phyloP scores from a whole-genome alignment of 805 yeast genomes.

The Candida argentea region DNA sequence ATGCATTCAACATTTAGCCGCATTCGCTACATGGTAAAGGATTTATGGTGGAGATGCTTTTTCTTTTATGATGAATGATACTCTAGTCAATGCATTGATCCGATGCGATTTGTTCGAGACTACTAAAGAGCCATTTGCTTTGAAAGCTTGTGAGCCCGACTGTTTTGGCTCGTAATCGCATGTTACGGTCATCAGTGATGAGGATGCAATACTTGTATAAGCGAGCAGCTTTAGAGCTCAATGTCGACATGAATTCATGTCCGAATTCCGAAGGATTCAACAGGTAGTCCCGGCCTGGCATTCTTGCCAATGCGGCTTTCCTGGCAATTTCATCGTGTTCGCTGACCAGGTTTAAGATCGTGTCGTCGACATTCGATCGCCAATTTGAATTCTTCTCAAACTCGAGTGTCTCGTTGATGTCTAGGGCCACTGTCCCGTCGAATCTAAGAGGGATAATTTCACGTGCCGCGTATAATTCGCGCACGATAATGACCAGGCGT shows the following conservation, averaged over 20 bases:
- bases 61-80: too few species aligned
- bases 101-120: constrained; percentile 36
- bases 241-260: not conserved
- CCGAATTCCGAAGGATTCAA: constrained; percentile 8
- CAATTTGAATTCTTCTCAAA: constrained; percentile 65
- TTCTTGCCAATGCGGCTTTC: too few species aligned
- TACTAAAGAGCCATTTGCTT: constrained; percentile 51
- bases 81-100: constrained; percentile 44
- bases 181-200: constrained; percentile 65
- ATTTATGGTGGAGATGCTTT: too few species aligned
- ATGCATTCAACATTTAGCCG: too few species aligned
- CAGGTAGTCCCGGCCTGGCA: constrained; percentile 35
- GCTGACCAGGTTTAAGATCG: constrained; percentile 43
- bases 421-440: constrained; percentile 59
- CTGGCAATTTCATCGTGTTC: constrained; percentile 32
- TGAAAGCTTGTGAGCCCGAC: constrained; percentile 46
- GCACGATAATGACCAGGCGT: constrained; percentile 62
- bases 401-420: constrained; percentile 62
- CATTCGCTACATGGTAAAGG: too few species aligned
- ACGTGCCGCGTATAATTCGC: constrained; percentile 52
- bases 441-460: constrained; percentile 52
- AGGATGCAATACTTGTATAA: constrained; percentile 48
- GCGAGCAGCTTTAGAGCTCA: constrained; percentile 15
- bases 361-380: constrained; percentile 65
- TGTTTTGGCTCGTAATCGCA: constrained; percentile 56